Base-by-base conservation (phyloP, 2,329 filamentous ascomycete species). In the Zopfia rhizophila region DNA sequence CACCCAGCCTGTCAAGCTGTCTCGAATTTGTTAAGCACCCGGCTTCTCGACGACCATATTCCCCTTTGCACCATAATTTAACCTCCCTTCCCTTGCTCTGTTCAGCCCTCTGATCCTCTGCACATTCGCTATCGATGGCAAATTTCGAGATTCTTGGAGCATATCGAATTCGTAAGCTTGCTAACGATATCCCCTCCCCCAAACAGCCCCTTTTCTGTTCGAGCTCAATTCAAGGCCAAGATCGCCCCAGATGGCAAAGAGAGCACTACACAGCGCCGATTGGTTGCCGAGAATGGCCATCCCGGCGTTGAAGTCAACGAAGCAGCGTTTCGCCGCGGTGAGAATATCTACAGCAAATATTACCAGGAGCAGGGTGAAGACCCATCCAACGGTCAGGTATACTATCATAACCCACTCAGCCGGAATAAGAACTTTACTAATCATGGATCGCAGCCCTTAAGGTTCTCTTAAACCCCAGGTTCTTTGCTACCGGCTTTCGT, bases 261-360 rank as follows among this genome's bases (percentile, higher is more conserved):
- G 45, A 57, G 54, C 14, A 66, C 64, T 16, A 70, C 69, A 33
- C 63, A 73, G 27, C 59, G 63, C 14, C 60, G 69, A 21, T 53
- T 71, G 48, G 61, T 69, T 55, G 61, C 72, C 40, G 72, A 76
- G 45, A 77, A 77, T 45, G 75, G 75, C 11, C 71, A 75, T 43
- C 63, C 70, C 12, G 65, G 68, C 3, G 72, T 72, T 13, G 73
- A 72, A 38, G 60, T 76, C 31, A 74, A 78, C 35, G 72, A 76
- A 42, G 69, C 70, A 27, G 73, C 69, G 5, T 69, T 75, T 19
- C 63, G 70, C 13, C 70, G 73, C 38, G 74, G 75, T 28, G 75
- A 77, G 45, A 75, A 72, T 29, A 69, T 65, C 21, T 78, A 77
- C 46, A 72, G 61, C 38, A 74, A 72, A 29, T 77, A 76, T 46